Percentiles rank a stretch among this genome's conserved stretches.
Conservation (phyloP, 106 monocot genomes). For the Apostasia shenzhenica region DNA sequence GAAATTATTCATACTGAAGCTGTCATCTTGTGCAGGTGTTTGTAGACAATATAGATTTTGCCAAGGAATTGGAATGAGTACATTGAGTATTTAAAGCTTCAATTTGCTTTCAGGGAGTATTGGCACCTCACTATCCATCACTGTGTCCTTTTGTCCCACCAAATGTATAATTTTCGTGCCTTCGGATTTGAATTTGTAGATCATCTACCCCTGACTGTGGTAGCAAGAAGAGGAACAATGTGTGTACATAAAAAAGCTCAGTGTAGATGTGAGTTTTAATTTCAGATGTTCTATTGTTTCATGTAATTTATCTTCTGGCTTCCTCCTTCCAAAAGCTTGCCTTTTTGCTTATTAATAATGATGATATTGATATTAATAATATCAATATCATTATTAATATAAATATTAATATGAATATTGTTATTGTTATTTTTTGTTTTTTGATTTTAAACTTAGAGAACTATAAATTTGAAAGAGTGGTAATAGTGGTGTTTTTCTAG, state of each 20-base stretch:
- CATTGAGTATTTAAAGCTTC: not conserved
- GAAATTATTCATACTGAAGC: not conserved
- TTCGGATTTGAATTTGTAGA: conserved; percentile 4
- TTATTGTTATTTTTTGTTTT: too few relatives aligned
- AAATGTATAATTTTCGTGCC: not conserved
- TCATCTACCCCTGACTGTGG: not conserved
- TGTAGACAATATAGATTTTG: conserved; percentile 82
- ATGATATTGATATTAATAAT: too few relatives aligned
- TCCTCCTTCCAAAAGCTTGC: too few relatives aligned
- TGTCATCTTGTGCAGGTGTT: conserved; percentile 56
- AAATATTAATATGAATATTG: too few relatives aligned
- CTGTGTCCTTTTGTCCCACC: too few relatives aligned
- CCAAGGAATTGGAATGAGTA: conserved; percentile 64
- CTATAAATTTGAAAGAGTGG: too few relatives aligned
- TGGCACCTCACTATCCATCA: too few relatives aligned
- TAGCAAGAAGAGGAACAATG: not conserved
- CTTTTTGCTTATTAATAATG: too few relatives aligned
- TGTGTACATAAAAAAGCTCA: not conserved
- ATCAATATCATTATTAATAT: too few relatives aligned
- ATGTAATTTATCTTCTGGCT: too few relatives aligned
- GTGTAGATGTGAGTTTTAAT: conserved; percentile 1
- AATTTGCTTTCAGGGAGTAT: not conserved
- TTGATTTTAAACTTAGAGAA: too few relatives aligned
- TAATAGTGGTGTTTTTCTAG: too few relatives aligned
- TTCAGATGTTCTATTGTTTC: not conserved